Conservation (phyloP, 2,329 filamentous ascomycete genomes). For the Alternaria longipes region DNA sequence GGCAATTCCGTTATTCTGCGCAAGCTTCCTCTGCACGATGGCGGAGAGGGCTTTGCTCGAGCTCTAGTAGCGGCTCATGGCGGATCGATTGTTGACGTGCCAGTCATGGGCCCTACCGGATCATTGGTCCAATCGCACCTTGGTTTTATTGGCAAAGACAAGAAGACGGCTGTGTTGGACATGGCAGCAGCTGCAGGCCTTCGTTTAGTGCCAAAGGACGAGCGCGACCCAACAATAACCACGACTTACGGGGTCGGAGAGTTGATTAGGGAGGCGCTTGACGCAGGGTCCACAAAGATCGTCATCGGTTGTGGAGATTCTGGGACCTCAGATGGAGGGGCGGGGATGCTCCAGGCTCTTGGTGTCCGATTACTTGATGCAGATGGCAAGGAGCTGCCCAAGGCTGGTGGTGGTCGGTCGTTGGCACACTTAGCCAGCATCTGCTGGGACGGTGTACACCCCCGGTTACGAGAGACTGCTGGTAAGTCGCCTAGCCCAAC, state of each 20-base stretch:
- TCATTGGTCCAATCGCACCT: conserved; percentile 56
- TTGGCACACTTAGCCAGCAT: conserved; percentile 52
- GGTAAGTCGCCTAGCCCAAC: conserved; percentile 20
- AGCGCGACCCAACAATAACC: conserved; percentile 59
- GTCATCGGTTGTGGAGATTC: conserved; percentile 65
- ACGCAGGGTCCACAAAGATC: conserved; percentile 57
- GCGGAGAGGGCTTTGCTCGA: conserved; percentile 62
- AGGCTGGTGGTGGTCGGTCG: conserved; percentile 54
- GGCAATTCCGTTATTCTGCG: conserved; percentile 53
- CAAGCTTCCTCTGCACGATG: conserved; percentile 63
- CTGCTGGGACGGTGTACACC: conserved; percentile 54
- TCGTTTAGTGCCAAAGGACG: conserved; percentile 57
- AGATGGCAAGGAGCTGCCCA: conserved; percentile 50
- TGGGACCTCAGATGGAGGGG: conserved; percentile 63
- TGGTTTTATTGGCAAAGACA: conserved; percentile 53
- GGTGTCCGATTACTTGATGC: conserved; percentile 57
- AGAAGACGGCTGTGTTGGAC: conserved; percentile 60
- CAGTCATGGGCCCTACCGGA: conserved; percentile 58
- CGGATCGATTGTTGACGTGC: conserved; percentile 51
- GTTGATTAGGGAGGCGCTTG: conserved; percentile 58
- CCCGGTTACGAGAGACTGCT: conserved; percentile 41
- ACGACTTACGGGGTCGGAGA: conserved; percentile 64
- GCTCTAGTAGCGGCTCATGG: conserved; percentile 57
- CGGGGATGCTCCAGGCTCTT: conserved; percentile 64
- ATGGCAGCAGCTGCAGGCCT: conserved; percentile 65